Conservation (phyloP, 495 filamentous ascomycete genomes). For the Evernia prunastri region DNA sequence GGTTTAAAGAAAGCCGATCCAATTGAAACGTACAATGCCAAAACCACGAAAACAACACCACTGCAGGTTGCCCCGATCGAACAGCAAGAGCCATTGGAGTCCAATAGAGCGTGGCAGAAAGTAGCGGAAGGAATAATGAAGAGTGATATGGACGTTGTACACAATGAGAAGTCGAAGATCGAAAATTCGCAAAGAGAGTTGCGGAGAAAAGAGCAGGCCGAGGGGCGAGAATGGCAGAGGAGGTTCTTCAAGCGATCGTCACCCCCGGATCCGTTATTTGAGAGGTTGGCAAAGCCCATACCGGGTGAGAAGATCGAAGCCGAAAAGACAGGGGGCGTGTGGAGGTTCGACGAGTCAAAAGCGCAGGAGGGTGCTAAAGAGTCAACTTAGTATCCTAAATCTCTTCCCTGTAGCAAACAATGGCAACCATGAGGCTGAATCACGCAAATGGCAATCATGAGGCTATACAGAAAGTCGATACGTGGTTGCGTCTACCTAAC, state of each 20-base stretch:
- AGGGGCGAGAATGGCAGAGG: constrained; percentile 74
- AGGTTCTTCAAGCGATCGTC: constrained; percentile 65
- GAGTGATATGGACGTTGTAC: constrained; percentile 77
- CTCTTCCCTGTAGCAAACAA: too few species aligned
- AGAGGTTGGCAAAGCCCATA: constrained; percentile 49
- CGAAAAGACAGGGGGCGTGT: constrained; percentile 82
- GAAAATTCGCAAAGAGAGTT: constrained; percentile 84
- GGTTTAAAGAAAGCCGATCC: constrained; percentile 55
- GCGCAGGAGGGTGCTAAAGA: constrained; percentile 31
- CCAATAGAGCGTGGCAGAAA: constrained; percentile 78
- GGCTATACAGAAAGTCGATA: too few species aligned
- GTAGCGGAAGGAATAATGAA: constrained; percentile 72
- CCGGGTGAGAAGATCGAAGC: constrained; percentile 58
- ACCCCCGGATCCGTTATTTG: constrained; percentile 50
- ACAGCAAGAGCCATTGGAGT: constrained; percentile 80
- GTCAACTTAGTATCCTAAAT: too few species aligned
- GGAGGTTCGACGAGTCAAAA: constrained; percentile 68
- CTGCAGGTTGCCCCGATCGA: constrained; percentile 69
- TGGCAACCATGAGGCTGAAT: too few species aligned
- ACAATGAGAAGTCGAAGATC: constrained; percentile 76
- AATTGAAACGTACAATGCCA: constrained; percentile 64
- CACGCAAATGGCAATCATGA: too few species aligned
- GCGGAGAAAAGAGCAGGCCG: constrained; percentile 71
- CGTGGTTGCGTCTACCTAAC: too few species aligned
- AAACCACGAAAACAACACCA: constrained; percentile 53